These are phyloP conservation scores for Kwoniella botswanensis DNA, from an alignment of 768 basidiomycete genomes.

Conservation along the genomic window DNA sequence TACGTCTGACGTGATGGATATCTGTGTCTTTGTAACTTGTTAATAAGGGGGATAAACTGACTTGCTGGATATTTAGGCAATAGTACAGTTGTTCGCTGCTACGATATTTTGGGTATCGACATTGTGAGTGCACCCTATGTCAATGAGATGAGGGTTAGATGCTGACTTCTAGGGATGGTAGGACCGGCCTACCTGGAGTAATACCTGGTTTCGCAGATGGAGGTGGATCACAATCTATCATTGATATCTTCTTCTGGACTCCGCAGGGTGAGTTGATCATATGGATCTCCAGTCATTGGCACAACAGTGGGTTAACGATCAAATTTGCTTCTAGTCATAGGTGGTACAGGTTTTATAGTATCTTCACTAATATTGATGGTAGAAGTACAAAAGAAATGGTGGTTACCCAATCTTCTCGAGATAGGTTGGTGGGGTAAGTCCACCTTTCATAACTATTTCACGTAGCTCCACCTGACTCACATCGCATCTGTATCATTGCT, in stretches of 20 bases:
- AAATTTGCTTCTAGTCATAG: slow-evolving; percentile 61
- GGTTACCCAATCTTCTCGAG: slow-evolving; percentile 60
- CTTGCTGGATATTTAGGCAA: slow-evolving; percentile 56
- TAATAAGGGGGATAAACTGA: neutral
- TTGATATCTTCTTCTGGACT: slow-evolving; percentile 67
- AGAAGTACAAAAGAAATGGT: slow-evolving; percentile 68
- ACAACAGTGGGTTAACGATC: neutral
- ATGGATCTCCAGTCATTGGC: neutral
- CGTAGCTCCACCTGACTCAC: too few relatives aligned
- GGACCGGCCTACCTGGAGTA: slow-evolving; percentile 61
- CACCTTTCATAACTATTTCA: too few relatives aligned
- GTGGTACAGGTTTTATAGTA: slow-evolving; percentile 66
- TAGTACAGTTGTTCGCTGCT: slow-evolving; percentile 66
- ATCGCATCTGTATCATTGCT: neutral
- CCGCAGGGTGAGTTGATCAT: slow-evolving; percentile 61
- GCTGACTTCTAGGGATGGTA: slow-evolving; percentile 15
- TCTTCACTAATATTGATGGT: slow-evolving; percentile 63
- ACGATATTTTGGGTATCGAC: slow-evolving; percentile 69
- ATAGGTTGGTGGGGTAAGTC: slow-evolving; percentile 67
- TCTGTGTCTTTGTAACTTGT: neutral
- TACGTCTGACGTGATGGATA: slow-evolving; percentile 41
- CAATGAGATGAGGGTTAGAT: neutral
- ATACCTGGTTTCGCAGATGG: slow-evolving; percentile 56
- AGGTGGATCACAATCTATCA: slow-evolving; percentile 49
- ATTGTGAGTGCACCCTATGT: slow-evolving; percentile 16